Conservation (phyloP, 192 early-diverging fungal genomes). For the Coemansia sp. region DNA sequence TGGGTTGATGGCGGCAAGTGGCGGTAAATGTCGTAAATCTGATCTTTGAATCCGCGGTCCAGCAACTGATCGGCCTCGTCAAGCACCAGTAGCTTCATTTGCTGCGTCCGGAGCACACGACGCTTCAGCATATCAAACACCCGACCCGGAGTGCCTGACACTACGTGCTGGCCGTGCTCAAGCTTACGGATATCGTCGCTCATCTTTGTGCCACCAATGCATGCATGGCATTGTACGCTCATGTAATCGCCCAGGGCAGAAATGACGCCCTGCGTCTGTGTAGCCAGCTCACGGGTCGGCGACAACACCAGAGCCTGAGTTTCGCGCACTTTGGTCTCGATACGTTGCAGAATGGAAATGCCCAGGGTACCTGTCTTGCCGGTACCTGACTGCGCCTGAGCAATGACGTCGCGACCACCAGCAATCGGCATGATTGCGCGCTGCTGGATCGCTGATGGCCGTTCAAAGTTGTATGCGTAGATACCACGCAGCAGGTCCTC, state of each 20-base stretch:
- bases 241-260: constrained; percentile 95
- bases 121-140: constrained; percentile 98
- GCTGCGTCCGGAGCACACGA: constrained; percentile 71
- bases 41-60: constrained; percentile 94
- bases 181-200: constrained; percentile 91
- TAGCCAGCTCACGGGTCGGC: constrained; percentile 95
- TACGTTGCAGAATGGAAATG: constrained; percentile 87
- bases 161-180: constrained; percentile 91
- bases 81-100: constrained; percentile 94
- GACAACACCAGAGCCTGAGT: constrained; percentile 92
- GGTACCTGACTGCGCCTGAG: constrained; percentile 97
- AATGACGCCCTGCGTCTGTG: constrained; percentile 91
- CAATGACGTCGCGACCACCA: constrained; percentile 90
- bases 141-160: constrained; percentile 93
- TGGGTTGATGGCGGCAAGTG: constrained; percentile 89
- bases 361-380: constrained; percentile 98
- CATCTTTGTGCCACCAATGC: constrained; percentile 91
- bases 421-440: constrained; percentile 90
- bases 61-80: constrained; percentile 98
- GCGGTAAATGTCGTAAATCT: constrained; percentile 93
- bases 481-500: constrained; percentile 95
- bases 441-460: constrained; percentile 98
- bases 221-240: constrained; percentile 94
- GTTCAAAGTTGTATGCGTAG: constrained; percentile 98
- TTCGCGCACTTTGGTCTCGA: constrained; percentile 85